Conservation (phyloP, 257 asterid species). For the Euphrasia confusa region DNA sequence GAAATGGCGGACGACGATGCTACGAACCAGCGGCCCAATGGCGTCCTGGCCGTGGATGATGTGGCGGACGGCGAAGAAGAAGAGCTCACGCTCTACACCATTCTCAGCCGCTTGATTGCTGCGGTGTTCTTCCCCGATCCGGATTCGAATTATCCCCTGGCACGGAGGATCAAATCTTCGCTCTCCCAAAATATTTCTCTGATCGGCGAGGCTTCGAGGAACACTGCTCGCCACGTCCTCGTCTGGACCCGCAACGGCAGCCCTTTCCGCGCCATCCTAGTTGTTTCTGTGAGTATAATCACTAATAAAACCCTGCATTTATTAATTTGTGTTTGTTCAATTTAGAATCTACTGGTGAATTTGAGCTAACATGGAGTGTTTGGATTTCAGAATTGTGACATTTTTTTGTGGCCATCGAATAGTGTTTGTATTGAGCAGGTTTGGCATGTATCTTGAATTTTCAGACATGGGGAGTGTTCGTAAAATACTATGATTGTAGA, state of each 20-base stretch:
- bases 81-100: slow-evolving; percentile 42
- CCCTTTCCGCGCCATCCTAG: slow-evolving; percentile 65
- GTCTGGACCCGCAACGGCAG: slow-evolving; percentile 73
- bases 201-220: slow-evolving; percentile 56
- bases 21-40: slow-evolving; percentile 29
- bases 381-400: neutral
- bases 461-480: too few relatives aligned
- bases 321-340: neutral
- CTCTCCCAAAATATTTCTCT: slow-evolving; percentile 53
- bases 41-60: slow-evolving; percentile 23
- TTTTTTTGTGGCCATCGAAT: neutral
- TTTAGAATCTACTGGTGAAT: neutral
- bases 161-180: slow-evolving; percentile 44
- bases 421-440: neutral
- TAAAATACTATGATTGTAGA: too few relatives aligned
- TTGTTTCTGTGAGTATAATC: slow-evolving; percentile 52
- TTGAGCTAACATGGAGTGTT: neutral
- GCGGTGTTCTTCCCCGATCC: slow-evolving; percentile 48
- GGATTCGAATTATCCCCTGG: slow-evolving; percentile 29
- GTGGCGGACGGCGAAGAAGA: slow-evolving; percentile 22
- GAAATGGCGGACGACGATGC: slow-evolving; percentile 39
- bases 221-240: slow-evolving; percentile 44
- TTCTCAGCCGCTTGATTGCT: slow-evolving; percentile 48
- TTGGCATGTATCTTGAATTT: neutral
- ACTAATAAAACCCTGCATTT: neutral